Conservation (phyloP, 306 rosid genomes). For the Medicago ruthenica region DNA sequence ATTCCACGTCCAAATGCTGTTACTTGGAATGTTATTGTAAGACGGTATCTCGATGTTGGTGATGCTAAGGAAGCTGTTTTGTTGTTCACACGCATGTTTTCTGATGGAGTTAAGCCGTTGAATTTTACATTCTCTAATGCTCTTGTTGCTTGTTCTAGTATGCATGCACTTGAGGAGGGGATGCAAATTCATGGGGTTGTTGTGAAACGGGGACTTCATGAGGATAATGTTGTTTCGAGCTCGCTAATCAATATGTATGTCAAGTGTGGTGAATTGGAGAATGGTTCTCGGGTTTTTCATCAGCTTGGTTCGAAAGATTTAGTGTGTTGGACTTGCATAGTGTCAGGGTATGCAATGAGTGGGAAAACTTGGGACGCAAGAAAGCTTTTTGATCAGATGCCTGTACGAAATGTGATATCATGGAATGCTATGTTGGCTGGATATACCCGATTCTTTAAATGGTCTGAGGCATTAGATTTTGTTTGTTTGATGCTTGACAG, state of each 20-base stretch:
- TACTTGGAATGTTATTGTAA: conserved; percentile 81
- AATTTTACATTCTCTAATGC: conserved; percentile 68
- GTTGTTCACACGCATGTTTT: conserved; percentile 65
- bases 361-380: conserved; percentile 66
- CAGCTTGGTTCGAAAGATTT: conserved; percentile 60
- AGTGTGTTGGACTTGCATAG: conserved; percentile 75
- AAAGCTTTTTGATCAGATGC: conserved; percentile 68
- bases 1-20: conserved; percentile 70
- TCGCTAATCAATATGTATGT: conserved; percentile 68
- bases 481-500: conserved; percentile 53
- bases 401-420: conserved; percentile 68
- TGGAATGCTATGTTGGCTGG: conserved; percentile 90
- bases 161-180: conserved; percentile 60
- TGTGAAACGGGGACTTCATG: conserved; percentile 57
- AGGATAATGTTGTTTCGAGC: conserved; percentile 60
- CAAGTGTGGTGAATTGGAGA: conserved; percentile 63
- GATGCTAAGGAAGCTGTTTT: conserved; percentile 57
- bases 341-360: conserved; percentile 64
- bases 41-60: conserved; percentile 69
- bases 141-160: conserved; percentile 63
- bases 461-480: conserved; percentile 64
- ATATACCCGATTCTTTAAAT: conserved; percentile 50
- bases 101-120: conserved; percentile 50
- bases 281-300: conserved; percentile 58
- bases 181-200: conserved; percentile 69